phyloP scores from a whole-genome alignment of 208 protist genomes.

The Perkinsela sp. region DNA sequence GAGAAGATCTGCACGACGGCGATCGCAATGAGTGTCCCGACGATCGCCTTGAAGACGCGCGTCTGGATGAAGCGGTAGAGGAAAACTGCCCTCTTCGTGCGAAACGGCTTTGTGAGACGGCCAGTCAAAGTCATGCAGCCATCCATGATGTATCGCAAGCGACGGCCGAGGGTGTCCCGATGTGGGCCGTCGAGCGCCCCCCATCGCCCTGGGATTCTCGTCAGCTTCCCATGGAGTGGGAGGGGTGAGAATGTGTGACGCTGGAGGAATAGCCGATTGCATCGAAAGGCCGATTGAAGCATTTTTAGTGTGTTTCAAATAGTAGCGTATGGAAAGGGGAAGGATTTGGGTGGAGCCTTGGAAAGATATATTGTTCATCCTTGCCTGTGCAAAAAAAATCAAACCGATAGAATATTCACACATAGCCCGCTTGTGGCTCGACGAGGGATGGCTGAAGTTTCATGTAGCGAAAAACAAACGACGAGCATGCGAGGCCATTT shows the following conservation, averaged over 20 bases:
- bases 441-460: no score
- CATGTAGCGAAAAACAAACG: no score
- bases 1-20: neutral
- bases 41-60: conserved; percentile 48
- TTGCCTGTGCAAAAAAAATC: no score
- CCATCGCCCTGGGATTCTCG: neutral
- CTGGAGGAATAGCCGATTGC: neutral
- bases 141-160: neutral
- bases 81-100: conserved; percentile 34
- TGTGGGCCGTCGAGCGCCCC: neutral
- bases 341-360: no score
- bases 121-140: conserved; percentile 42
- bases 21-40: conserved; percentile 31
- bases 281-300: neutral
- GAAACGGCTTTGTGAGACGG: conserved; percentile 37
- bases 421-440: no score
- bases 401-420: no score
- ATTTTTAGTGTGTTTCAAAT: no score
- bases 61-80: conserved; percentile 51
- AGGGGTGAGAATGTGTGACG: neutral
- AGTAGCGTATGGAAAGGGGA: no score
- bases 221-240: neutral
- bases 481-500: no score
- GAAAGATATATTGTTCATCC: no score
- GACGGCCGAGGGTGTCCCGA: neutral